Base-by-base conservation (phyloP, 2,329 filamentous ascomycete genomes). In the Pseudocercospora cruenta region DNA sequence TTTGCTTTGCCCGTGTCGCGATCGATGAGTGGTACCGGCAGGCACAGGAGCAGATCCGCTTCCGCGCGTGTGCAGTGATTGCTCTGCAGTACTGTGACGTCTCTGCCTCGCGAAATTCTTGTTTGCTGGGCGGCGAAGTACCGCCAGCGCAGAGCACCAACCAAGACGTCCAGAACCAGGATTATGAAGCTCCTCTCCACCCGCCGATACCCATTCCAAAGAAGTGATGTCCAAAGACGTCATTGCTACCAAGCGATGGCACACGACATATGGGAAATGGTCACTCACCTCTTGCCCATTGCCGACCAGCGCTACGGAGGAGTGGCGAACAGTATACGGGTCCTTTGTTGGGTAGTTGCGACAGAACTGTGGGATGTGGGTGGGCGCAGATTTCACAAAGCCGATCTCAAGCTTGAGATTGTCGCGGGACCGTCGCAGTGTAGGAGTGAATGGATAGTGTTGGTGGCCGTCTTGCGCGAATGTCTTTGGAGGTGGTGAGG, bases 221-320 rank as follows among this genome's bases (percentile, higher is more conserved):
- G 43, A 36, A 28, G 22, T 55, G 49, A 31, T 57, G 49, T 47
- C 14, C n/a, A 16, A 31, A 53, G 43, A 69, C 69, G 69, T 70
- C 67, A 70, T 64, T 59, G 24, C 26, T 51, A 49, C 47, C 54
- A 21, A 26, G 43, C 28, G 43, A 45, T 59, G 28, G 54, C 63
- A 65, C 64, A 58, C 26, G 60, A 63, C 16, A 33, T 21, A 60
- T 39, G 14, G 36, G 60, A 58, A 67, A 64, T 53, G 62, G 66
- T 49, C 43, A 71, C 71, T 55, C 66, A 74, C 73, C 73, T 75
- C 66, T 75, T 75, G 67, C 73, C 73, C 73, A 75, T 75, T 66
- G 49, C 68, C 69, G 67, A 68, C 69, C 64, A 43, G 55, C n/a
- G 54, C 47, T 57, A 22, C 26, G 54, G 58, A 47, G n/a, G 63